Evolutionary conservation across 2,329 filamentous ascomycete genomes (phyloP), one percentile per base, ranked within the genome.

Genomic region (Diaporthe sp.): DNA sequence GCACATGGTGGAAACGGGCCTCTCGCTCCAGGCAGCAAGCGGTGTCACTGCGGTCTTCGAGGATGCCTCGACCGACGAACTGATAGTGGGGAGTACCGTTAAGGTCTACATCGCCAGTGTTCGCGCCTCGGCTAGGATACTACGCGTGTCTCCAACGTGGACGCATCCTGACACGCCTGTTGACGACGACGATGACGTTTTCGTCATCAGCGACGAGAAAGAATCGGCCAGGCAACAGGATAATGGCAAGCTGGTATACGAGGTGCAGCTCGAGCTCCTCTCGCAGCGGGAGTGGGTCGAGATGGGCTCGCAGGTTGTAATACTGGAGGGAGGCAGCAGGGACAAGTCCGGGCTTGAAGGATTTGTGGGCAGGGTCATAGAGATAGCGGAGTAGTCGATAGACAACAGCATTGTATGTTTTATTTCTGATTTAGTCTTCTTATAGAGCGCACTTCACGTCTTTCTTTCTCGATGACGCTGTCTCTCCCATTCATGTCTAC

Each of bases 71-170:
- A 90, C 93, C 0, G 90, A 89, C 34, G 86, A 90, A 1, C 86
- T 98, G 9, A 88, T 90, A 0, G 85, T 92, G 0, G 94, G 94
- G 1, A 92, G 90, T 55, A 87, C 93, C 47, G 92, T 96, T 7
- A 95, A 97, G 42, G 90, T 96, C 0, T 98, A 98, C 81, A 91
- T 96, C 55, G 95, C 95, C 25, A 98, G 95, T 81, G 92, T 98
- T 20, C 90, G 96, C 12, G 94, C 95, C 1, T 92, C 94, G 0
- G 96, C 95, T 0, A 92, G 93, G 76, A 91, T 98, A 1, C 82
- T 94, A 37, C 89, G 90, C 44, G 87, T 93, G 15, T 86, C 81
- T 44, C 79, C 42, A 76, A 79, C 73, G 55, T 77, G 51, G 75
- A 75, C 57, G 75, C 80, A 79, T 73, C 78, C 78, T 44, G 77